Evolutionary conservation across 176 grass and related monocot species (phyloP).

Genomic region (Aechmea fasciata): DNA sequence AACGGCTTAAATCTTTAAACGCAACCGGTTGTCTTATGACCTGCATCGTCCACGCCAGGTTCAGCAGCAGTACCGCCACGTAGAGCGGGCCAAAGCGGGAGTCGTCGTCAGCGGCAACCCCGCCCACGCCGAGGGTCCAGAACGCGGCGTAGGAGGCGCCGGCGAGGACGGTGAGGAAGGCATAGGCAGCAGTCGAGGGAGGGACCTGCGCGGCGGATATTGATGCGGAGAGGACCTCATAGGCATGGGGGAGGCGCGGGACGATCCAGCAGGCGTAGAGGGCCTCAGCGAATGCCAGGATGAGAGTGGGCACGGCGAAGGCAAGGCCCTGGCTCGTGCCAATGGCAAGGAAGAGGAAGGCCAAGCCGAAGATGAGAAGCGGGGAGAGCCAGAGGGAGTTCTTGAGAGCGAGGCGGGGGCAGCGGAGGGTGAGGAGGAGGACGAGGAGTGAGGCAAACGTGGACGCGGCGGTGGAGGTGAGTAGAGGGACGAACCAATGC

Average conservation of each 20-base stretch:
- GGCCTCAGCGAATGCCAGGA: slow-evolving; percentile 30
- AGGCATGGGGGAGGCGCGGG: slow-evolving; percentile 53
- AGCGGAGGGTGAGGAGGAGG: slow-evolving; percentile 44
- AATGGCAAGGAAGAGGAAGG: slow-evolving; percentile 51
- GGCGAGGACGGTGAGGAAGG: slow-evolving; percentile 40
- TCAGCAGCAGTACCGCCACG: slow-evolving; percentile 56
- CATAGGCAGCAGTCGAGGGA: slow-evolving; percentile 22
- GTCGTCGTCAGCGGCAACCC: slow-evolving; percentile 44
- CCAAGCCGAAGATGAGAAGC: slow-evolving; percentile 35
- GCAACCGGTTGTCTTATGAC: slow-evolving; percentile 2
- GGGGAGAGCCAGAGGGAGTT: slow-evolving; percentile 65
- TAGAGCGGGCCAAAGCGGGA: slow-evolving; percentile 37
- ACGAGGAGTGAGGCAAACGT: slow-evolving; percentile 38
- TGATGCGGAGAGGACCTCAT: slow-evolving; percentile 46
- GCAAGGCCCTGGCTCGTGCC: slow-evolving; percentile 47
- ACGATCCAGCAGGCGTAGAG: slow-evolving; percentile 80
- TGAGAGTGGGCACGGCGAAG: slow-evolving; percentile 42
- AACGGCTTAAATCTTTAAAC: too few species aligned
- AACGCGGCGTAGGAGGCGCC: slow-evolving; percentile 54
- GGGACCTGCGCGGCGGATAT: slow-evolving; percentile 34
- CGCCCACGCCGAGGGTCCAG: slow-evolving; percentile 71
- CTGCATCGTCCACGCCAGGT: slow-evolving; percentile 88
- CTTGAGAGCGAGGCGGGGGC: slow-evolving; percentile 50
- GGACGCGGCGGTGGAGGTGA: slow-evolving; percentile 43
- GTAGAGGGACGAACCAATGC: slow-evolving; percentile 25